Conservation (phyloP, 345 rosid genomes). For the Psidium guajava region DNA sequence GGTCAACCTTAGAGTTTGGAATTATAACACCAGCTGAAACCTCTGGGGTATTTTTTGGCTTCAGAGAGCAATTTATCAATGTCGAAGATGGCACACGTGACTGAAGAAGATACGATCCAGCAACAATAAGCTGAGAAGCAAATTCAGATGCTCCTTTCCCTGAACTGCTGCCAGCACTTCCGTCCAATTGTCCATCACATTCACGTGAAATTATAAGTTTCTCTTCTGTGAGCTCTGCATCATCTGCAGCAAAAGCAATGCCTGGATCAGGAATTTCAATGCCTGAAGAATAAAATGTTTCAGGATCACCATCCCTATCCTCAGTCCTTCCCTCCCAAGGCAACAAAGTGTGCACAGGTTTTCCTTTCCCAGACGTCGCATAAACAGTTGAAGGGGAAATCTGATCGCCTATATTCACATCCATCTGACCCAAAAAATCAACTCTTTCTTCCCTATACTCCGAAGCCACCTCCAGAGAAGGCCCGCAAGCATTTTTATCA, state of each 20-base stretch:
- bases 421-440: neutral
- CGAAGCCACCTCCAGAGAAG: neutral
- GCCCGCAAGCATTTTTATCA: neutral
- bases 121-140: neutral
- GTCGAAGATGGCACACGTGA: constrained; percentile 5
- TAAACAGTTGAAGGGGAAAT: neutral
- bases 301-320: neutral
- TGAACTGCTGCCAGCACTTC: constrained; percentile 4
- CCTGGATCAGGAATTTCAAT: neutral
- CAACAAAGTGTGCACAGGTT: neutral
- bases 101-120: constrained; percentile 1
- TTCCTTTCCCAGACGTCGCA: neutral
- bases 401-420: neutral
- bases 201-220: neutral
- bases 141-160: constrained; percentile 14
- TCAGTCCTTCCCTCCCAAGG: neutral
- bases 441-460: neutral
- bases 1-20: constrained; percentile 4
- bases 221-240: neutral
- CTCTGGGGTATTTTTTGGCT: neutral
- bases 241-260: neutral
- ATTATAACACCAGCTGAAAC: neutral
- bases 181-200: constrained; percentile 4
- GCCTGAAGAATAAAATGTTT: neutral
- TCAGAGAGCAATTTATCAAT: constrained; percentile 19